Conservation (phyloP, 163 green algal genomes). For the Scenedesmus sp. region DNA sequence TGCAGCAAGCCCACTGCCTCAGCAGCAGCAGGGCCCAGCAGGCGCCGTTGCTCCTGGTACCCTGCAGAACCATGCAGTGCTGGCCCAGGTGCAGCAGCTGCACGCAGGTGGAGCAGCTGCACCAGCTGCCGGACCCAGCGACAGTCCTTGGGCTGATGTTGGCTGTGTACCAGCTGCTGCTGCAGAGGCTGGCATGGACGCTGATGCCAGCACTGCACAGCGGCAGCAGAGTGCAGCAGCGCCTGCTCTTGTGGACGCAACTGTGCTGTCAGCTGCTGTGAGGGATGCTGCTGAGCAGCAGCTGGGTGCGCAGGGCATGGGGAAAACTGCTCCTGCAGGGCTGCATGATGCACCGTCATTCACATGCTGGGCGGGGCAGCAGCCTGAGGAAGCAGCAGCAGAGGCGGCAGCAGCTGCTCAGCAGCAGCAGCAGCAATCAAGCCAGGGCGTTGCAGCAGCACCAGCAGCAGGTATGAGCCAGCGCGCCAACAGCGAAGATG, state of each 20-base stretch:
- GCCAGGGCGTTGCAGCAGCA: background rate
- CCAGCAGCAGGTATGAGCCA: background rate
- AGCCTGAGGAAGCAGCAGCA: background rate
- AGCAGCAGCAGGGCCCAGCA: slow-evolving; percentile 20
- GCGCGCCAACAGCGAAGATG: background rate
- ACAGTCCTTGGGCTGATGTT: background rate
- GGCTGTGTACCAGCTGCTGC: background rate
- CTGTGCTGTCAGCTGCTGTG: background rate
- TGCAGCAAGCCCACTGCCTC: background rate
- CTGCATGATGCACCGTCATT: slow-evolving; percentile 24
- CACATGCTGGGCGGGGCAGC: slow-evolving; percentile 14
- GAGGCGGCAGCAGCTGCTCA: background rate
- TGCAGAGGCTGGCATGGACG: background rate
- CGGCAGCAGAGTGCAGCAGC: background rate
- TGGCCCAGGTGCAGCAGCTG: slow-evolving; percentile 24
- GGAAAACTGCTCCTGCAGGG: background rate
- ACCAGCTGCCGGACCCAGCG: background rate
- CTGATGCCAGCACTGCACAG: background rate
- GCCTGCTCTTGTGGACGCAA: background rate
- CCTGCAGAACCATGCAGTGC: slow-evolving; percentile 16
- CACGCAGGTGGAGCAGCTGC: background rate
- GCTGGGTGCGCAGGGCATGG: background rate
- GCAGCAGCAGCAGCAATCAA: background rate
- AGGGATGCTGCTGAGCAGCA: background rate
- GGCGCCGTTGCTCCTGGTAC: background rate